Base-by-base conservation (phyloP, 2,329 filamentous ascomycete species). In the Colletotrichum tanaceti region DNA sequence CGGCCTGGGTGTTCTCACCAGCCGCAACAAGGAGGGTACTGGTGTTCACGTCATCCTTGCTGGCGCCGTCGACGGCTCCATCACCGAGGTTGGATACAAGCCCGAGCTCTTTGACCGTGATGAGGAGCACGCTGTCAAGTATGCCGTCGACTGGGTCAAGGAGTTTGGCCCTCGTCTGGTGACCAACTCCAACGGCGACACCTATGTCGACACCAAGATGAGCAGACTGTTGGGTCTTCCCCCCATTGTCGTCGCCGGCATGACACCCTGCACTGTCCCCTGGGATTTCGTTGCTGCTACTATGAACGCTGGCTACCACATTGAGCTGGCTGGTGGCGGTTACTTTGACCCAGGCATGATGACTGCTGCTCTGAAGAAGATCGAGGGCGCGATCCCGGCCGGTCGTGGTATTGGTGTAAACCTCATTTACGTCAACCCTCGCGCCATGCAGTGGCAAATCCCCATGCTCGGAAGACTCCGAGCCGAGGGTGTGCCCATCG, bases 1-100 rank as follows among this genome's bases (percentile, higher is more conserved):
- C 28, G 97, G 97, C 72, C 90, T 99, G 24, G 97, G 96, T 76
- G 93, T 97, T 53, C 85, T 99, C 72, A 99, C 96, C 66, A 98
- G 97, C 86, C 93, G 96, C 75, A 99, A 98, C 87, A 99, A 99
- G 85, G 97, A 99, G 79, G 96, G 96, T 71, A 98, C 94, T 66
- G 96, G 96, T 75, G 96, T 99, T 43, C 93, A 95, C 70, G 94
- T 99, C 72, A 97, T 99, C 73, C 87, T 99, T 67, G 96, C 94
- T 50, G 96, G 97, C 71, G 88, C 93, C n/a, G 91, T 99, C 75
- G 93, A 95, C 75, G 95, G 95, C 59, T 94, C 94, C 22, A 91
- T 97, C 68, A 86, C 87, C 39, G 96, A 98, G 80, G 91, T 99
- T 71, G 96, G 96, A 63, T 99, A 98, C 86, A 99, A 99, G 86